Conservation (phyloP, 345 rosid species). For the Aquilaria sinensis region DNA sequence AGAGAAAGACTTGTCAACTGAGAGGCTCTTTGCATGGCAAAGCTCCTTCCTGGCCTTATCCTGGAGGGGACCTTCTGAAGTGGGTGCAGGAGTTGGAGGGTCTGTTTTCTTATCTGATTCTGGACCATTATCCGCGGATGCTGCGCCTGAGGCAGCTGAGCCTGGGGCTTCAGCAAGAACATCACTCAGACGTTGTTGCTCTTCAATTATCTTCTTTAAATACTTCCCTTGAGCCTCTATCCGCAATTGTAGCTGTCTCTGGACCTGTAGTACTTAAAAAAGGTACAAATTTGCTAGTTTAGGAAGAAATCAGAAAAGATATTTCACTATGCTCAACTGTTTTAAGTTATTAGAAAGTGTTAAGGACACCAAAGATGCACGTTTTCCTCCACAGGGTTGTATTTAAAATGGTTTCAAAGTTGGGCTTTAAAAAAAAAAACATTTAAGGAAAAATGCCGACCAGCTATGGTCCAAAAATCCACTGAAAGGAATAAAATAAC, state of each 20-base stretch:
- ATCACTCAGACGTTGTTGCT: slow-evolving; percentile 86
- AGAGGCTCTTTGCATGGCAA: slow-evolving; percentile 62
- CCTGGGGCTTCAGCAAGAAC: slow-evolving; percentile 52
- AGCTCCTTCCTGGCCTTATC: slow-evolving; percentile 62
- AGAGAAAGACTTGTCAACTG: slow-evolving; percentile 77
- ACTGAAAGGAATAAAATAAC: too few relatives aligned
- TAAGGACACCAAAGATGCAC: too few relatives aligned
- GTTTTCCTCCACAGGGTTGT: too few relatives aligned
- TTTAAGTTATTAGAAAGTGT: too few relatives aligned
- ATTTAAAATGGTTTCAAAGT: too few relatives aligned
- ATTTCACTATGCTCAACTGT: too few relatives aligned
- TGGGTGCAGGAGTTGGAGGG: slow-evolving; percentile 89
- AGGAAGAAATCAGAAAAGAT: slow-evolving; percentile 2
- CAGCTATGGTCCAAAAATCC: too few relatives aligned
- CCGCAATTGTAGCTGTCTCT: slow-evolving; percentile 93
- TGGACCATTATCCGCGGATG: slow-evolving; percentile 35
- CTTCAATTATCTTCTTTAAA: slow-evolving; percentile 97
- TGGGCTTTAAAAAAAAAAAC: too few relatives aligned
- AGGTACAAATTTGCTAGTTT: slow-evolving; percentile 4
- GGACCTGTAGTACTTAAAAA: slow-evolving; percentile 54
- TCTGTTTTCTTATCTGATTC: slow-evolving; percentile 70
- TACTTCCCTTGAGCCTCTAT: slow-evolving; percentile 98
- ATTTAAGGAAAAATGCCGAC: too few relatives aligned
- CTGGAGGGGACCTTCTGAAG: slow-evolving; percentile 67
- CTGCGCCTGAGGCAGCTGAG: slow-evolving; percentile 30